phyloP scores from a whole-genome alignment of 331 rosid species.

The Erythrophleum ivorense region DNA sequence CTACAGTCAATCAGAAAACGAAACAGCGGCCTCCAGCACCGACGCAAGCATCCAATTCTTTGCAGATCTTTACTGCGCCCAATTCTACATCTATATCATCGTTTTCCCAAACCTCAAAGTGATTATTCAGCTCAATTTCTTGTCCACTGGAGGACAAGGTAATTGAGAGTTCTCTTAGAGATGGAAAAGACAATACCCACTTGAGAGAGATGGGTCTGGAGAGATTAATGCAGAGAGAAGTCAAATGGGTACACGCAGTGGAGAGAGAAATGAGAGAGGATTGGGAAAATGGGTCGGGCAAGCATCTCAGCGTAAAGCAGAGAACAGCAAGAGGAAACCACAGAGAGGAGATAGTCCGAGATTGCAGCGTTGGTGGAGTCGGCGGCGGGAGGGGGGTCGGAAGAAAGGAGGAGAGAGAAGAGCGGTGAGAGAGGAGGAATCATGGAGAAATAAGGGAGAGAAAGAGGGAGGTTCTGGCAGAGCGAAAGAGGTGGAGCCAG shows the following conservation, averaged over 20 bases:
- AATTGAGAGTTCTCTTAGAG: slow-evolving; percentile 59
- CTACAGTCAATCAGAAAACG: too few species aligned
- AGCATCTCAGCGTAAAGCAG: slow-evolving; percentile 58
- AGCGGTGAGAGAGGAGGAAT: slow-evolving; percentile 63
- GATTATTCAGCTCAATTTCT: slow-evolving; percentile 27
- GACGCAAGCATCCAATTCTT: too few species aligned
- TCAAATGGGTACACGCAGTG: slow-evolving; percentile 50
- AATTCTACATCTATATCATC: slow-evolving; percentile 46
- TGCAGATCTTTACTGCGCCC: slow-evolving; percentile 1
- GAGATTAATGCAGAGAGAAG: slow-evolving; percentile 63
- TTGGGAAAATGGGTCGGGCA: slow-evolving; percentile 59
- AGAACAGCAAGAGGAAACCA: slow-evolving; percentile 47
- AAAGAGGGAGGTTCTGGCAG: slow-evolving; percentile 68
- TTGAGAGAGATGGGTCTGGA: slow-evolving; percentile 62
- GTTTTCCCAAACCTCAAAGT: slow-evolving; percentile 38
- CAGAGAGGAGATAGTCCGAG: slow-evolving; percentile 48
- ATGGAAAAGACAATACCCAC: slow-evolving; percentile 64
- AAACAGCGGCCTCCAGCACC: too few species aligned
- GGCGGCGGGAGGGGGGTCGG: slow-evolving; percentile 31
- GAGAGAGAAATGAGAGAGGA: slow-evolving; percentile 74
- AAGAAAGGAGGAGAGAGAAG: slow-evolving; percentile 60
- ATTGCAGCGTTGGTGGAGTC: slow-evolving; percentile 2
- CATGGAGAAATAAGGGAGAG: slow-evolving; percentile 55
- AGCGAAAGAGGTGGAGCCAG: slow-evolving; percentile 85
- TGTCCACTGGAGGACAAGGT: slow-evolving; percentile 26